Evolutionary conservation across 352 stramenopile species (phyloP).

Genomic region (Phytophthora cactorum): DNA sequence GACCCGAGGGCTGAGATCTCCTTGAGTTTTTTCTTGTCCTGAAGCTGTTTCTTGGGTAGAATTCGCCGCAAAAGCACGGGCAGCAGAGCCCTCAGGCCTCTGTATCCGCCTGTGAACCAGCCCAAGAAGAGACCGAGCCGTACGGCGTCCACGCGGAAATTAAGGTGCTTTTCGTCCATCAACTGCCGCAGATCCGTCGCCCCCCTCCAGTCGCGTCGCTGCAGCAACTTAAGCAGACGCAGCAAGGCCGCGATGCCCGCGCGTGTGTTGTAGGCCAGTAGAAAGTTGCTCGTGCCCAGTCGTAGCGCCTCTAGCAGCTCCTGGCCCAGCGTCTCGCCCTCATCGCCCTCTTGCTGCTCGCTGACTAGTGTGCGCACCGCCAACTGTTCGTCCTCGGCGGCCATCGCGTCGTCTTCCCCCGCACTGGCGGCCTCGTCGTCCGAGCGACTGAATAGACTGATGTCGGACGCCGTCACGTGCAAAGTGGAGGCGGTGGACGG

Average conservation of each 20-base stretch:
- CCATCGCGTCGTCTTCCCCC: constrained; percentile 13
- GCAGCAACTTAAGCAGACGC: constrained; percentile 71
- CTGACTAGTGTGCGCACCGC: constrained; percentile 30
- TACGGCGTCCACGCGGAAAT: constrained; percentile 87
- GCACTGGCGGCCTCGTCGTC: constrained; percentile 32
- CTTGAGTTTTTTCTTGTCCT: constrained; percentile 40
- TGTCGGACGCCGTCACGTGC: constrained; percentile 48
- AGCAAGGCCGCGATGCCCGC: constrained; percentile 78
- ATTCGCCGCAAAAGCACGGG: constrained; percentile 51
- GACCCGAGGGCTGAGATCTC: constrained; percentile 59
- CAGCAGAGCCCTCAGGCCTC: constrained; percentile 59
- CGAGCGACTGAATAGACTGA: constrained; percentile 46
- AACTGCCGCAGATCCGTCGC: constrained; percentile 64
- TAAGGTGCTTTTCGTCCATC: constrained; percentile 77
- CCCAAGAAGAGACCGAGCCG: constrained; percentile 86
- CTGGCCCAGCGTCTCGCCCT: constrained; percentile 47
- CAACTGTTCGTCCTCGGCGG: constrained; percentile 23
- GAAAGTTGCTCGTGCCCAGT: constrained; percentile 83
- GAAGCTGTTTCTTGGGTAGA: constrained; percentile 19
- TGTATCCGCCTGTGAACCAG: constrained; percentile 85
- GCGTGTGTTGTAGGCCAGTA: constrained; percentile 89
- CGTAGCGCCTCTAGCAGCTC: constrained; percentile 77
- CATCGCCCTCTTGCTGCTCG: constrained; percentile 28
- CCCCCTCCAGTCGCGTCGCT: constrained; percentile 57
- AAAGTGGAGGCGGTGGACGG: constrained; percentile 34